Evolutionary conservation across 257 asterid species (phyloP), one percentile per base, ranked within the genome.

Genomic region (Nemophila menziesii): DNA sequence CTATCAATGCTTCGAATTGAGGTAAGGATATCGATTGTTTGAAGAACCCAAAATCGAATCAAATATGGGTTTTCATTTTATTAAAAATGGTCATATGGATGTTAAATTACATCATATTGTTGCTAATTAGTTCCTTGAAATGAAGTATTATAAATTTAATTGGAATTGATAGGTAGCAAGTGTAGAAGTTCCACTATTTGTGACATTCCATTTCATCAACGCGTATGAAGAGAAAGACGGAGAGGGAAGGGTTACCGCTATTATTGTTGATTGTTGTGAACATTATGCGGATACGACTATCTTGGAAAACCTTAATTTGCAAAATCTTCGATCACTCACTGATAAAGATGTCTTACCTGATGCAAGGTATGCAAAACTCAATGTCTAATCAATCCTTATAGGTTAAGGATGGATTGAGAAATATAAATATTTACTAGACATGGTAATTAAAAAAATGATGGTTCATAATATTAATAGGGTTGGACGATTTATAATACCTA

Each of bases 211-310:
- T 59, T 90, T 79, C 80, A 90, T 90, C 43, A 90, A 90, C 41
- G 96, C 96, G 0, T 90, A 90, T 56, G 99, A 90, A 54, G 98
- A 90, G 77, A 74, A 41, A 61, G 99, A 90, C 6, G 84, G 75
- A 39, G 89, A 85, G 3, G 95, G 94, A 12, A 69, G 94, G 44
- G 72, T 74, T n/a, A 81, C 56, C 0, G 83, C 92, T 8, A 56
- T 90, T 3, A 56, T 90, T 21, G 94, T 80, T 22, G 99, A 90
- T 34, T 90, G 99, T 20, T 90, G 99, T 23, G 99, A 90, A 39
- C 99, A 90, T 24, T 60, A 60, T 22, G 96, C 96, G 0, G 94
- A 90, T 58, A 44, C 94, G 0, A 72, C 86, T 40, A 90, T 90
- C 53, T 55, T 90, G 37, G 82, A 85, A n/a, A 74, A 77, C 38